These are phyloP conservation scores for Pseudoscleropodium purum DNA, from an alignment of 225 moss, liverwort and hornwort genomes.

Conservation along the genomic window DNA sequence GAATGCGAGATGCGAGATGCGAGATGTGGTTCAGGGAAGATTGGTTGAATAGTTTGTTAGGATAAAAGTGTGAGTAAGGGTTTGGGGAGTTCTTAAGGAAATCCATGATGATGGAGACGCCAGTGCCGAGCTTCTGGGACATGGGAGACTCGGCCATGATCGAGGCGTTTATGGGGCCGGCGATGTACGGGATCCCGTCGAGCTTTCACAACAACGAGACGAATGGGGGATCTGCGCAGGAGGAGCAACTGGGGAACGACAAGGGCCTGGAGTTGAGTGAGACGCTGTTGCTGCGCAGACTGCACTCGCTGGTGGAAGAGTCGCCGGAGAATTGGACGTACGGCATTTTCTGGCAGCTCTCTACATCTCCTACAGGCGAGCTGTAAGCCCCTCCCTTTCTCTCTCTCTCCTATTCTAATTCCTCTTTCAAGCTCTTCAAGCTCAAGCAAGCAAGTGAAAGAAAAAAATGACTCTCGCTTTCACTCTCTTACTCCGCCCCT, in stretches of 20 bases:
- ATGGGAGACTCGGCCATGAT: constrained; percentile 46
- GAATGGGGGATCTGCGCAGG: constrained; percentile 12
- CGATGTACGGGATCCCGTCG: constrained; percentile 7
- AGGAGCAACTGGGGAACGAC: constrained; percentile 18
- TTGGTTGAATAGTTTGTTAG: not conserved
- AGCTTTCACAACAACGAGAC: not conserved
- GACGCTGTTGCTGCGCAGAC: constrained; percentile 24
- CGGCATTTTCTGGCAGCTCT: constrained; percentile 54
- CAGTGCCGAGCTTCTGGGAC: constrained; percentile 50
- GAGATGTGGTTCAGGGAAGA: not conserved
- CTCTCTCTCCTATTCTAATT: not conserved
- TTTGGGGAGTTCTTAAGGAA: not conserved
- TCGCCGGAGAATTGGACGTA: constrained; percentile 44
- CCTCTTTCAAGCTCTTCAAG: not conserved
- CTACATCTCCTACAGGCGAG: constrained; percentile 12
- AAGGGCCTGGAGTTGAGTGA: constrained; percentile 31
- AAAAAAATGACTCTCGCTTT: not conserved
- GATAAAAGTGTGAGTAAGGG: not conserved
- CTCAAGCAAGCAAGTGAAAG: not conserved
- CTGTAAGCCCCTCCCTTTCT: not conserved
- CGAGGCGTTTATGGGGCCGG: constrained; percentile 66
- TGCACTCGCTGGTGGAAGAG: constrained; percentile 41
- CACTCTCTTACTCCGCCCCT: not conserved
- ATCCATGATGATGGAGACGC: constrained; percentile 34
- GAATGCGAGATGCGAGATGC: not conserved